These are phyloP conservation scores for Liquidambar formosana DNA, from an alignment of 164 flowering plant species.

Conservation along the genomic window DNA sequence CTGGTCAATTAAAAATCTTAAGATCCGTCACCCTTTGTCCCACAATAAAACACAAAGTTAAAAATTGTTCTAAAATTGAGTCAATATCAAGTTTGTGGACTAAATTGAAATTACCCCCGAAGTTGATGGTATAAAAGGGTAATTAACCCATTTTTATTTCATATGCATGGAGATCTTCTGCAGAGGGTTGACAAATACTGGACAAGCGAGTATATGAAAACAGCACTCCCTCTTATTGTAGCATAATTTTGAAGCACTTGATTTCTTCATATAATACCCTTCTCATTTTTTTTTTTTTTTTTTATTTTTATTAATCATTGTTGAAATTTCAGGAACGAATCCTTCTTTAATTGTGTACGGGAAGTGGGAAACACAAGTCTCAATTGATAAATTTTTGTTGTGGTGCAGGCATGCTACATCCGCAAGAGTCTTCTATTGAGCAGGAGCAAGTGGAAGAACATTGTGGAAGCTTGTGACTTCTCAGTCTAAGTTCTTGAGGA, in stretches of 20 bases:
- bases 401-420: slow-evolving; percentile 61
- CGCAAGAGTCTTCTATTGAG: slow-evolving; percentile 39
- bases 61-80: too few relatives aligned
- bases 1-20: too few relatives aligned
- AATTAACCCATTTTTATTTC: slow-evolving; percentile 75
- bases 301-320: too few relatives aligned
- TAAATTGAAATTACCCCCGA: too few relatives aligned
- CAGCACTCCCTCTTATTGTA: not conserved
- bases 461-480: slow-evolving; percentile 18
- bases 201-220: slow-evolving; percentile 28
- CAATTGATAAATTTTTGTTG: not conserved
- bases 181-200: slow-evolving; percentile 28
- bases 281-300: slow-evolving; percentile 1
- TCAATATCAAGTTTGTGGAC: too few relatives aligned
- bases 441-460: slow-evolving; percentile 24
- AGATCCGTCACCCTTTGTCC: too few relatives aligned
- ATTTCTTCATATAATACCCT: not conserved
- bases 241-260: not conserved
- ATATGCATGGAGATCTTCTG: slow-evolving; percentile 59
- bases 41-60: too few relatives aligned
- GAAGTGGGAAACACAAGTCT: slow-evolving; percentile 54
- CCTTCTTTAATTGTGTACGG: slow-evolving; percentile 69
- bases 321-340: slow-evolving; percentile 48
- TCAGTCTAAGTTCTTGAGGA: slow-evolving; percentile 28
- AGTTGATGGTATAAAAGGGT: too few relatives aligned